These are phyloP conservation scores for Arthrobotrys megalospora DNA, from an alignment of 2,329 filamentous ascomycete genomes.

Conservation along the genomic window DNA sequence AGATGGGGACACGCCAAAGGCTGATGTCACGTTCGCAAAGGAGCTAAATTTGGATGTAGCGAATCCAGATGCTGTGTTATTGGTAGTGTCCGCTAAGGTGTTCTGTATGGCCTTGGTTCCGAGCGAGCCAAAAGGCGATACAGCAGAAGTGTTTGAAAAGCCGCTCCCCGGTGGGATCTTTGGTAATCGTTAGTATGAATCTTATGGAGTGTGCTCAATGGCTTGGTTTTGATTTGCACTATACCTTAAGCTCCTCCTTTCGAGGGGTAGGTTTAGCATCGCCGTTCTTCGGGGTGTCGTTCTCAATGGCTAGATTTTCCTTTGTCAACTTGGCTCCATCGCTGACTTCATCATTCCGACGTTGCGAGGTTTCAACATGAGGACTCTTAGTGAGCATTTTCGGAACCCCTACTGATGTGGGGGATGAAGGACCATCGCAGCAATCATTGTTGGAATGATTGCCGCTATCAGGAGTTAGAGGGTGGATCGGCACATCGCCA, in stretches of 20 bases:
- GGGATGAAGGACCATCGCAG: background rate
- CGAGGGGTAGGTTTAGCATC: background rate
- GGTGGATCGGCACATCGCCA: background rate
- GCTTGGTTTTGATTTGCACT: background rate
- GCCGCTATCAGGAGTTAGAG: slow-evolving; percentile 11
- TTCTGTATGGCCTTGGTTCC: slow-evolving; percentile 11
- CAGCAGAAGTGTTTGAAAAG: slow-evolving; percentile 53
- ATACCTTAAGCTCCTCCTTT: slow-evolving; percentile 41
- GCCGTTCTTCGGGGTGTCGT: slow-evolving; percentile 6
- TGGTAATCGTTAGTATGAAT: background rate
- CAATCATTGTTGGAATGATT: slow-evolving; percentile 55
- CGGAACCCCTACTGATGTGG: background rate
- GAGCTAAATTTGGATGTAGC: slow-evolving; percentile 46
- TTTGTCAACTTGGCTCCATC: slow-evolving; percentile 15
- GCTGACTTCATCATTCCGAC: background rate
- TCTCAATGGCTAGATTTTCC: slow-evolving; percentile 27
- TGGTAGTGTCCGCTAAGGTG: background rate
- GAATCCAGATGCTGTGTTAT: slow-evolving; percentile 21
- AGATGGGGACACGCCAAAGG: slow-evolving; percentile 48
- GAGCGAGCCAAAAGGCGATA: slow-evolving; percentile 51
- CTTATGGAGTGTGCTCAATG: background rate
- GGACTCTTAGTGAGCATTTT: background rate
- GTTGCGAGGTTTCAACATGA: background rate
- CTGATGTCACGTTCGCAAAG: slow-evolving; percentile 39
- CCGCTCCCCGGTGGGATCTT: slow-evolving; percentile 25